Conservation (phyloP, 129 eudicot genomes). For the Artemisia annua region DNA sequence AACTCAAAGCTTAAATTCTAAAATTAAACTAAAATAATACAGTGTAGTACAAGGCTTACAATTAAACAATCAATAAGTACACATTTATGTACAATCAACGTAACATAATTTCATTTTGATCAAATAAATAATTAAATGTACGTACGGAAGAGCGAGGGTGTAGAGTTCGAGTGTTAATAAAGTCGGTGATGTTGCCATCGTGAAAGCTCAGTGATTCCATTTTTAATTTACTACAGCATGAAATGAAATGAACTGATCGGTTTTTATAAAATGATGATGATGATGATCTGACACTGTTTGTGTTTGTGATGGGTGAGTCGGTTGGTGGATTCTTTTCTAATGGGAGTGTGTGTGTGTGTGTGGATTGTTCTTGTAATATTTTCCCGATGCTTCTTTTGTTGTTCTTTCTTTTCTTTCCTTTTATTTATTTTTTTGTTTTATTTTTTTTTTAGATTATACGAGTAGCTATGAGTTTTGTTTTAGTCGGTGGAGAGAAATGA, state of each 20-base stretch:
- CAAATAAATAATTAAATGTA: neutral
- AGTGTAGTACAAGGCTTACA: neutral
- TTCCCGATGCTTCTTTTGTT: too few species aligned
- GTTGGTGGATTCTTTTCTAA: conserved; percentile 30
- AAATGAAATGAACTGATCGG: neutral
- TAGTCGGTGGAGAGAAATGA: too few species aligned
- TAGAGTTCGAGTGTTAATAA: conserved; percentile 60
- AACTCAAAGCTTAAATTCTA: too few species aligned
- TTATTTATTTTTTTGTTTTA: too few species aligned
- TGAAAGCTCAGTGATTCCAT: conserved; percentile 59
- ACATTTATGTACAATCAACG: neutral
- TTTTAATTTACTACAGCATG: neutral
- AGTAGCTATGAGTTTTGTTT: too few species aligned
- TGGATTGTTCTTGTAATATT: conserved; percentile 15
- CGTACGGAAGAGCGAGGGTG: conserved; percentile 55
- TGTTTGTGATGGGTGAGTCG: conserved; percentile 30
- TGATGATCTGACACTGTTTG: conserved; percentile 13
- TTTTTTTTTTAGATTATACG: too few species aligned
- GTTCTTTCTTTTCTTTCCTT: too few species aligned
- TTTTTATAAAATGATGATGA: neutral
- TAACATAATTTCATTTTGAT: neutral
- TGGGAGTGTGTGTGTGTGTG: neutral
- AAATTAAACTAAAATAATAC: neutral
- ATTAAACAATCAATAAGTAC: neutral
- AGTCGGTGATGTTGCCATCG: conserved; percentile 75